Evolutionary conservation across 345 rosid species (phyloP), one percentile per base, ranked within the genome.

Genomic region (Murraya paniculata): DNA sequence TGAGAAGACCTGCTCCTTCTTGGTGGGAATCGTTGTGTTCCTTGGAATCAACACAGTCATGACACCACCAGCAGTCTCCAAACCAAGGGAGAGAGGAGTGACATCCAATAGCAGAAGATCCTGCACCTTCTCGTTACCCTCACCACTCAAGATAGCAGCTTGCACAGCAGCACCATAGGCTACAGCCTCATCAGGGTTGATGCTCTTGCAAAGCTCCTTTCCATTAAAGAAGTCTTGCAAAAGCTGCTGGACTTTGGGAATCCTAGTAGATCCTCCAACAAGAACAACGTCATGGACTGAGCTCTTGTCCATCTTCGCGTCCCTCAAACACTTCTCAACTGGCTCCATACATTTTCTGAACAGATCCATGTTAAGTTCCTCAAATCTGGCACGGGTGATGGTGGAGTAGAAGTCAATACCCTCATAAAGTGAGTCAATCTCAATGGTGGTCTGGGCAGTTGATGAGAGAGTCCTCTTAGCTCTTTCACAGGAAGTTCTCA

Each of bases 151-250:
- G 59, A 92, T 92, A 73, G 97, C 97, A 64, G 94, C 93, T 78
- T 92, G 94, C 41, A 92, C 95, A 2, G 93, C 97, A 58, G 97
- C 97, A 84, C 97, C 95, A 22, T 90, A 91, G 19, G 95, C 97
- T 84, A 93, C 95, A 5, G 94, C 97, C 84, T 93, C 97, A 48
- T 93, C 92, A 0, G 92, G 97, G 86, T 93, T 93, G 80, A 91
- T 92, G 70, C 90, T 89, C 83, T 92, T 91, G 88, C 93, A 92
- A 2, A 92, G 91, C 84, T 92, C 97, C 83, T 92, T 92, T 11
- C 94, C 94, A 41, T 92, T 92, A 79, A 92, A 92, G 78, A 90
- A 92, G 59, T 90, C 94, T 39, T 92, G 93, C 53, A 91, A 82
- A 77, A 91, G 91, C 73, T 90, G 90, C 74, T 91, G 94, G 10